Evolutionary conservation across 345 rosid species (phyloP), one percentile per base, ranked within the genome.

Genomic region (Camelina hispida): DNA sequence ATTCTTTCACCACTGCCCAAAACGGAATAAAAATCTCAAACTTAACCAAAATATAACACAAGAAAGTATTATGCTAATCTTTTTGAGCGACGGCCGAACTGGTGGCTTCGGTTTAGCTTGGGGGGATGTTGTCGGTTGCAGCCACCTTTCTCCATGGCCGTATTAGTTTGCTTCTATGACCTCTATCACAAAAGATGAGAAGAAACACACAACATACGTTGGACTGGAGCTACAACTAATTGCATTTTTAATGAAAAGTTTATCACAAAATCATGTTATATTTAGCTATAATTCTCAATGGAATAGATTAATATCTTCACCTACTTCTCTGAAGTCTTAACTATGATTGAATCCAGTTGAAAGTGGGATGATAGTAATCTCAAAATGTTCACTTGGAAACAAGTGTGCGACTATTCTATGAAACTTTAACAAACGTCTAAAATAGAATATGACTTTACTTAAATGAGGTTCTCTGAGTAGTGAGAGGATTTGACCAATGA

Each of bases 121-220:
- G 65, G 72, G 34, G 34, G 44, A 69, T 69, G 22, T 46, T 44
- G 66, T 34, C 10, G 15, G 56, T 57, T 14, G 74, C 56, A 32
- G 54, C 74, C 22, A 43, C 74, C 20, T 44, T 70, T 8, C 22
- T 58, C 66, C 65, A 44, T 46, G 47, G 46, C 74, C 23, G 46
- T 58, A 30, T 30, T n/a, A n/a, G n/a, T 57, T 42, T 42, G 46
- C 43, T 2, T 35, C 40, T 25, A 25, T 25, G 28, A 25, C 2
- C 25, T 23, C 25, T 23, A 23, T 23, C 25, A 23, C 25, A 23
- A 23, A 23, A 25, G 28, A 25, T 25, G 4, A 25, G 28, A 25
- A 25, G 28, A 25, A 25, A 25, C 28, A 25, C 28, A 23, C 28
- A 25, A 25, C 28, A 25, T 25, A 25, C 28, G 28, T 3, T 25